Evolutionary conservation across 805 yeast genomes (phyloP).

Genomic region (Zygosaccharomyces rouxii): DNA sequence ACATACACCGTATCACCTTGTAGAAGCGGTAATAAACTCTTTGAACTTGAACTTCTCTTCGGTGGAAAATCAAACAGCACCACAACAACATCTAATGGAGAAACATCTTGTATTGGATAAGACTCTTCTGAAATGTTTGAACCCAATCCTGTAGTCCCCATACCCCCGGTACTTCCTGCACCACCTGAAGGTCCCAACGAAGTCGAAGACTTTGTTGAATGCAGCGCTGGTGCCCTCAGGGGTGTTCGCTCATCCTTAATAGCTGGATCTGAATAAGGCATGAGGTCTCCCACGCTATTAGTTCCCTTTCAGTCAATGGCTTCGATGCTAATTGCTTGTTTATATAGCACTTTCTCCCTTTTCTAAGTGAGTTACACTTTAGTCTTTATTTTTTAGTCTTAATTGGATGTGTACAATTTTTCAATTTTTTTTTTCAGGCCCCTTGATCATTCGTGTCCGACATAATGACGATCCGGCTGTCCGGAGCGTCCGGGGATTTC

Average conservation of each 20-base stretch:
- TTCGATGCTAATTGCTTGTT: background rate
- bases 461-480: background rate
- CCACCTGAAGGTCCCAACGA: background rate
- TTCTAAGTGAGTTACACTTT: background rate
- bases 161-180: background rate
- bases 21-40: slow-evolving; percentile 17
- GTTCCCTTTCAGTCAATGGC: background rate
- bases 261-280: slow-evolving; percentile 5
- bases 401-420: background rate
- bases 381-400: background rate
- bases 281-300: slow-evolving; percentile 1
- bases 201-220: background rate
- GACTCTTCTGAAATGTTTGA: background rate
- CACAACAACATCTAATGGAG: slow-evolving; percentile 22
- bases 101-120: slow-evolving; percentile 9
- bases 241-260: slow-evolving; percentile 3
- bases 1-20: slow-evolving; percentile 73
- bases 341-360: background rate
- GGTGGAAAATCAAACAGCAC: slow-evolving; percentile 19
- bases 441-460: slow-evolving; percentile 2
- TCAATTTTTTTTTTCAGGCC: background rate
- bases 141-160: background rate
- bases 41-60: slow-evolving; percentile 9
- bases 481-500: background rate
- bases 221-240: slow-evolving; percentile 2